These are phyloP conservation scores for Plasmodium reichenowi DNA, from an alignment of 169 alveolate species.

Conservation along the genomic window DNA sequence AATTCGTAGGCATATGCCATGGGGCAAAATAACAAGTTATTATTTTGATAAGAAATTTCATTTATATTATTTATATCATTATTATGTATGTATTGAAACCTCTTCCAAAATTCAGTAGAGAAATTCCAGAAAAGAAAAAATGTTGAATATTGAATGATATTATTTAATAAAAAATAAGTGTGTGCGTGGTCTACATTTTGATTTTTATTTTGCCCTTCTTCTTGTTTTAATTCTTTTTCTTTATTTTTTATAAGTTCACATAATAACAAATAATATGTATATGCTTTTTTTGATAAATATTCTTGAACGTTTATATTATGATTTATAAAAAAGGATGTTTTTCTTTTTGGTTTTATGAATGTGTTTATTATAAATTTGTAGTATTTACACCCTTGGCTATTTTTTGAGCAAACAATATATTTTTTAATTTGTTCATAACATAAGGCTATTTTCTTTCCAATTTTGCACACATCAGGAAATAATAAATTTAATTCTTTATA, in stretches of 20 bases:
- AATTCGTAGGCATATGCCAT: constrained; percentile 47
- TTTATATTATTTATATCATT: neutral
- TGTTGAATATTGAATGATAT: constrained; percentile 24
- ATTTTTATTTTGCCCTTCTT: neutral
- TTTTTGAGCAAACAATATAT: constrained; percentile 18
- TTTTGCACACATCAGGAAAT: constrained; percentile 28
- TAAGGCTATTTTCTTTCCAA: constrained; percentile 7
- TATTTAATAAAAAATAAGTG: constrained; percentile 15
- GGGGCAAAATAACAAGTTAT: constrained; percentile 16
- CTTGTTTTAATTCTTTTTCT: constrained; percentile 9
- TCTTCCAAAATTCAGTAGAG: constrained; percentile 44
- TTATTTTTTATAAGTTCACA: constrained; percentile 29
- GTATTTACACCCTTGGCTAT: constrained; percentile 38
- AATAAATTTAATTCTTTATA: constrained; percentile 21
- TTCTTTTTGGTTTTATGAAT: constrained; percentile 36
- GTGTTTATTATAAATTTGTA: constrained; percentile 22
- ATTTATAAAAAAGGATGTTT: constrained; percentile 38
- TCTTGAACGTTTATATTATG: constrained; percentile 38
- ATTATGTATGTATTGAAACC: constrained; percentile 25
- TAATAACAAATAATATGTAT: constrained; percentile 21
- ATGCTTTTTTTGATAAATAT: constrained; percentile 30
- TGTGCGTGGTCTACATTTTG: constrained; percentile 17
- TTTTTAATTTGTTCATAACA: constrained; percentile 42
- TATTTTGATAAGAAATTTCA: neutral
- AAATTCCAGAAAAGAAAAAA: constrained; percentile 48